Conservation (phyloP, 2,329 filamentous ascomycete genomes). For the Podosphaera fusca region DNA sequence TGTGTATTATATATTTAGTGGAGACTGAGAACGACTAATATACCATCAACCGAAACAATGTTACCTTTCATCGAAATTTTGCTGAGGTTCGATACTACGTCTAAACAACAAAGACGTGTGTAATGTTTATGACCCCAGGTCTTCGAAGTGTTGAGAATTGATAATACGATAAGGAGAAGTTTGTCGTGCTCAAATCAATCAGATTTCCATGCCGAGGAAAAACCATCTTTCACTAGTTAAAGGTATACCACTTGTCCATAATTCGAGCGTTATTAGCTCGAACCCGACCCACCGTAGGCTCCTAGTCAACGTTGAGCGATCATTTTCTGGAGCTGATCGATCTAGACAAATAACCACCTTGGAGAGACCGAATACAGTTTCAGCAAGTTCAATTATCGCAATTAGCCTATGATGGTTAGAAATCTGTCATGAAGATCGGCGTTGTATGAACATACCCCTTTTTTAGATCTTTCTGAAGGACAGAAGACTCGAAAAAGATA, state of each 20-base stretch:
- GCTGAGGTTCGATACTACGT: too few relatives aligned
- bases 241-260: conserved; percentile 42
- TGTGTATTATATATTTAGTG: too few relatives aligned
- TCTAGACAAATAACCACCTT: conserved; percentile 66
- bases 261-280: conserved; percentile 55
- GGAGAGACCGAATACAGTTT: conserved; percentile 50
- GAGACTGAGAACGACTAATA: too few relatives aligned
- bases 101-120: too few relatives aligned
- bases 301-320: conserved; percentile 46
- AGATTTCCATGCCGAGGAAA: conserved; percentile 75
- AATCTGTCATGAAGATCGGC: conserved; percentile 3
- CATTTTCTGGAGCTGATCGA: conserved; percentile 37
- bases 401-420: conserved; percentile 39
- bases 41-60: too few relatives aligned
- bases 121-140: too few relatives aligned
- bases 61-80: too few relatives aligned
- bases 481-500: conserved; percentile 61
- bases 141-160: too few relatives aligned
- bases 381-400: conserved; percentile 72
- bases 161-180: too few relatives aligned
- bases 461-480: conserved; percentile 59
- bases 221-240: conserved; percentile 60
- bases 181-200: conserved; percentile 11
- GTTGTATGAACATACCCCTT: conserved; percentile 43
- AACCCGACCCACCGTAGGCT: conserved; percentile 90